Evolutionary conservation across 352 stramenopile genomes (phyloP).

Genomic region (Labyrinthula sp.): DNA sequence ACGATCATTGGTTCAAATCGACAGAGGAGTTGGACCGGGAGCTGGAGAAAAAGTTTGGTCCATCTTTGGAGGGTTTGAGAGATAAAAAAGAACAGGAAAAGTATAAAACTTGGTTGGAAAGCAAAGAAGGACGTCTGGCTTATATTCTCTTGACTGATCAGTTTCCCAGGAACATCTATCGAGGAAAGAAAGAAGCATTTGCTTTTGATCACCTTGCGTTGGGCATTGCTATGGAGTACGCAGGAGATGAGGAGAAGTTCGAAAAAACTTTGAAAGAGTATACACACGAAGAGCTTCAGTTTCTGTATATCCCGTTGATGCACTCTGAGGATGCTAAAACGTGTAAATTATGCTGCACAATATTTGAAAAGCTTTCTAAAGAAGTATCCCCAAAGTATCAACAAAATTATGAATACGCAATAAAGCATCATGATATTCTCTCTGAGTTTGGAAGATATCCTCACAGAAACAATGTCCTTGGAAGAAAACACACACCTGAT

Average conservation of each 20-base stretch:
- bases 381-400: slow-evolving; percentile 9
- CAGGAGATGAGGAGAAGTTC: too few species aligned
- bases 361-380: slow-evolving; percentile 26
- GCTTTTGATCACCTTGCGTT: slow-evolving; percentile 34
- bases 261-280: too few species aligned
- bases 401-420: slow-evolving; percentile 29
- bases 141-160: slow-evolving; percentile 44
- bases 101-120: too few species aligned
- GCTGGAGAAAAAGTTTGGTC: too few species aligned
- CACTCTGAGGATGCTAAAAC: slow-evolving; percentile 37
- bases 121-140: too few species aligned
- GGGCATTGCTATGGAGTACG: slow-evolving; percentile 15
- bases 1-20: too few species aligned
- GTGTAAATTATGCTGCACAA: slow-evolving; percentile 27
- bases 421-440: slow-evolving; percentile 38
- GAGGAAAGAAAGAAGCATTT: slow-evolving; percentile 39
- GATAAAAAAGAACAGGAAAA: too few species aligned
- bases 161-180: slow-evolving; percentile 42
- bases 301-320: slow-evolving; percentile 38
- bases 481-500: slow-evolving; percentile 37
- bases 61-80: too few species aligned
- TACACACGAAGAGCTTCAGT: slow-evolving; percentile 31
- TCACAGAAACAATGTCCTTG: slow-evolving; percentile 39
- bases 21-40: too few species aligned
- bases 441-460: slow-evolving; percentile 44